Evolutionary conservation across 257 asterid species (phyloP), one percentile per base, ranked within the genome.

Genomic region (Nicotiana paniculata): DNA sequence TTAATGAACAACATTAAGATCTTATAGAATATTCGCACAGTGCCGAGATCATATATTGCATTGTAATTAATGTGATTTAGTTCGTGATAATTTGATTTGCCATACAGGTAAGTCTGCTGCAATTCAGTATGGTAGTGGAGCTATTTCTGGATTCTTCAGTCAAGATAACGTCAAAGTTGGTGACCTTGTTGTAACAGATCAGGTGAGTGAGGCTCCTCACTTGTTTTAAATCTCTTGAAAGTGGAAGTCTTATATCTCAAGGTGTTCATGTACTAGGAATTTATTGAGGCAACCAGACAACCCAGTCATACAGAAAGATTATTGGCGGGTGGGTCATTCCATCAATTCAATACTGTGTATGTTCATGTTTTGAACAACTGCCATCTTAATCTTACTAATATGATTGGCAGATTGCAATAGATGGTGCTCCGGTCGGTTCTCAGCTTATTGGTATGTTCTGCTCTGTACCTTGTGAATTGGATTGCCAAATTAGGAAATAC

Each of bases 111-210:
- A 89, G 85, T 35, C 96, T 83, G 99, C 99, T 84, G 97, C 88
- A 68, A 96, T 96, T 88, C 94, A 84, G 24, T 96, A 96, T 86
- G 98, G 98, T 59, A 90, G 95, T 87, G 97, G 98, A 76, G 93
- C 97, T 70, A 93, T 96, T 78, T 90, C 99, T 85, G 98, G 99
- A 79, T 96, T 85, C 86, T 93, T 93, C 77, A 96, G 97, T 43
- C 87, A 91, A 86, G 99, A 96, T 48, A 85, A 59, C 32, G 92
- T 96, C 90, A 86, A 89, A 21, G 24, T 21, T 21, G 24, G 24
- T 21, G 24, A 21, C 24, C 24, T 21, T 39, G 93, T 93, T 24
- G 97, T 93, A 2, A 86, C 90, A 90, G 77, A 88, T 65, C 97
- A 93, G 99, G 98, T 89, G 17, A 75, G 43, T 18, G 57, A 37